Base-by-base conservation (phyloP, 2,329 filamentous ascomycete species). In the Colletotrichum graminicola region DNA sequence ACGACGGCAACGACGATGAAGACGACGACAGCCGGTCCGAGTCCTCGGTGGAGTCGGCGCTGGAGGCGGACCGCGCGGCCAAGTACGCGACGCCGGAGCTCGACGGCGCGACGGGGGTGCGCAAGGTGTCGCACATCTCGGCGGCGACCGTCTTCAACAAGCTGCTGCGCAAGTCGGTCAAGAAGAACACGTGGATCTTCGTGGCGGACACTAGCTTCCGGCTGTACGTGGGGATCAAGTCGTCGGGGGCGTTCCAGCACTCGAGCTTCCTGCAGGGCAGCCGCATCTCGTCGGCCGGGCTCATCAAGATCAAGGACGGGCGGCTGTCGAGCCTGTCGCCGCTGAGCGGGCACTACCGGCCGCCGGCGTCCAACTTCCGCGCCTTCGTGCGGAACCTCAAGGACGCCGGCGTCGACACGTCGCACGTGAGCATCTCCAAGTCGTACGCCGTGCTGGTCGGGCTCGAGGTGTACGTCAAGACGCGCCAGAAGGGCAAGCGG, bases 161-260 rank as follows among this genome's bases (percentile, higher is more conserved):
- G 74, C 85, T 97, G 7, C 85, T 96, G 21, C 89, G 93, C 72
- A 92, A 93, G 74, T 91, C 92, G 0, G 92, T 94, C 49, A 93
- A 91, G 80, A 94, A 94, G 73, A 95, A 95, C 77, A 96, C 93
- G 5, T 97, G 95, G 95, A 97, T 97, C 74, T 98, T 97, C 76
- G 94, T 95, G 10, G 92, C 93, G 32, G 94, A 97, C 80, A 95
- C 93, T 1, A 92, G 89, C 1, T 96, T 95, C 79, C 90, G 93
- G 0, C 85, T 97, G 0, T 97, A 97, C 79, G 90, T 97, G 43
- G 94, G 94, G 59, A 96, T 97, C 83, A 97, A 98, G 78, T 90
- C 93, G 79, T 92, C 91, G 5, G 95, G 95, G 14, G 90, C 93
- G 5, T 98, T 98, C 77, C 95, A 97, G 77, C 95, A 97, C 80